Conservation (phyloP, 805 yeast genomes). For the Schwanniomyces yamadae region DNA sequence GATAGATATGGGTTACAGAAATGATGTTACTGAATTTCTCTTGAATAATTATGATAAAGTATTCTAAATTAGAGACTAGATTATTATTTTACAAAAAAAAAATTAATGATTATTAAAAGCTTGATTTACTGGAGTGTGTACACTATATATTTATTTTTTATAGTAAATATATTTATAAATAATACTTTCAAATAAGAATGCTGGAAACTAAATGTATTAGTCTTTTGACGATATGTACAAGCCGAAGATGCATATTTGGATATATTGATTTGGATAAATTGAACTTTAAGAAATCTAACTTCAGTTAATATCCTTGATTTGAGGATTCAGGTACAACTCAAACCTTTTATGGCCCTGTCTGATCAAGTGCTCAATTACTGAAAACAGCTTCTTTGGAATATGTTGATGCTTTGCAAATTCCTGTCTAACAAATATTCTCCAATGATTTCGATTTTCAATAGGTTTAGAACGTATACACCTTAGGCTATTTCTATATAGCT, state of each 20-base stretch:
- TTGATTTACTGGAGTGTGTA: no score
- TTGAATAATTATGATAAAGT: constrained; percentile 47
- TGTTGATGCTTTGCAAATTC: constrained; percentile 61
- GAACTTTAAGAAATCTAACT: background rate
- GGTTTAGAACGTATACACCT: constrained; percentile 50
- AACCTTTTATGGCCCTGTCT: constrained; percentile 70
- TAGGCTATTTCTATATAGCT: constrained; percentile 49
- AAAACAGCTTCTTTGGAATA: constrained; percentile 74
- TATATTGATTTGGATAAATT: background rate
- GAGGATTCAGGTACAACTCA: constrained; percentile 71
- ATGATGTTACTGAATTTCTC: constrained; percentile 73
- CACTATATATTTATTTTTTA: no score
- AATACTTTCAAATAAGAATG: no score
- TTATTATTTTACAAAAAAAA: no score
- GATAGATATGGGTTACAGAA: constrained; percentile 77
- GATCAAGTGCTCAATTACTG: constrained; percentile 80
- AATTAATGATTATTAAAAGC: no score
- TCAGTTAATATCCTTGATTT: constrained; percentile 62
- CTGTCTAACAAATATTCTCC: constrained; percentile 46
- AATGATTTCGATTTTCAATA: constrained; percentile 39
- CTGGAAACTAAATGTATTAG: no score
- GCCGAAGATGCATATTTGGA: no score
- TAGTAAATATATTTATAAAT: no score
- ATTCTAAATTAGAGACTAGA: constrained; percentile 21
- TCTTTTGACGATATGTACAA: no score